phyloP scores from a whole-genome alignment of 2,329 filamentous ascomycete genomes.

The Plenodomus biglobosus region DNA sequence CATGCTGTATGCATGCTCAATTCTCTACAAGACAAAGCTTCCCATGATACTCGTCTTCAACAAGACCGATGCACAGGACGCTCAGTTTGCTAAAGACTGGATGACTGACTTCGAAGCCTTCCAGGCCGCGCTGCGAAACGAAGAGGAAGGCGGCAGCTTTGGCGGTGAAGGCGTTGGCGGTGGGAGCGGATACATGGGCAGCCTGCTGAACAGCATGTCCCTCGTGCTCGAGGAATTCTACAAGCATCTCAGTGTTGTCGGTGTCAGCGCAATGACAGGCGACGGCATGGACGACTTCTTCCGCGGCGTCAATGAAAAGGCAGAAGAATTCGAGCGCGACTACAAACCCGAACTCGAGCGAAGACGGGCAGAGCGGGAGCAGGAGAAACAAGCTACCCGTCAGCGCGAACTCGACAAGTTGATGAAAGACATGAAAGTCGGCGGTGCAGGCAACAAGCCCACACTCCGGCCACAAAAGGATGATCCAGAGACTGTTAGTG shows the following conservation, averaged over 20 bases:
- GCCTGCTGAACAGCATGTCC: constrained; percentile 95
- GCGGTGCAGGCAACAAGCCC: constrained; percentile 32
- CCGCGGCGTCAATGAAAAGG: constrained; percentile 81
- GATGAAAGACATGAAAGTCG: constrained; percentile 86
- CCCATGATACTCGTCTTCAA: constrained; percentile 99
- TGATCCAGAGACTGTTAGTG: constrained; percentile 55
- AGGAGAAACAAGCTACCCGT: constrained; percentile 68
- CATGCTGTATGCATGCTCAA: constrained; percentile 98
- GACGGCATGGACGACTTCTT: constrained; percentile 94
- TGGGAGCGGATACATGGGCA: constrained; percentile 95
- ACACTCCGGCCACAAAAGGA: constrained; percentile 44
- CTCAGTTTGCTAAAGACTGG: constrained; percentile 92
- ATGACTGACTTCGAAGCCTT: constrained; percentile 99
- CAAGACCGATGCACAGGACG: constrained; percentile 94
- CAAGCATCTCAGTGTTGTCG: constrained; percentile 87
- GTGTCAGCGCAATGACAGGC: constrained; percentile 89
- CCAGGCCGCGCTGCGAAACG: constrained; percentile 77
- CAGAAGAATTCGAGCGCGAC: constrained; percentile 82
- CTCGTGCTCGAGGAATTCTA: constrained; percentile 98
- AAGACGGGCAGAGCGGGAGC: constrained; percentile 72
- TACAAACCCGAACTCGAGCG: constrained; percentile 91
- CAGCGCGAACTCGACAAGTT: constrained; percentile 86
- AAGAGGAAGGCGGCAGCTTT: constrained; percentile 77
- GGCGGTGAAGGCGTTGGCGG: constrained; percentile 69
- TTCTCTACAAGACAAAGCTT: constrained; percentile 96